Percentiles rank a stretch among this genome's conserved stretches.
Conservation (phyloP, 1,284 basidiomycete genomes). For the Cutaneotrichosporon cavernicola region DNA sequence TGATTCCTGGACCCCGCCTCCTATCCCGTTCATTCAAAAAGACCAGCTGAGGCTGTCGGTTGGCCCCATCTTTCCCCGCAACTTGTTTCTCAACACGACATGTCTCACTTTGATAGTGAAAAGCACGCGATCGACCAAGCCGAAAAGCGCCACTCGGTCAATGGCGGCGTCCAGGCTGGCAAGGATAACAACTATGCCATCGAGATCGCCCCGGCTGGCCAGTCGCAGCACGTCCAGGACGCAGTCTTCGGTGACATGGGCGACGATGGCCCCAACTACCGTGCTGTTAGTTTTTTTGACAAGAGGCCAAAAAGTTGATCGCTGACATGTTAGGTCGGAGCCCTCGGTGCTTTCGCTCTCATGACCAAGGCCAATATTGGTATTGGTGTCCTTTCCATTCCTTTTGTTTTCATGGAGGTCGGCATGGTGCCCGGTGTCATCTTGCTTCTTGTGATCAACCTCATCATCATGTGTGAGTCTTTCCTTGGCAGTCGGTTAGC, state of each 20-base stretch:
- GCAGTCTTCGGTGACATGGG: slow-evolving; percentile 39
- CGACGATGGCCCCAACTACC: slow-evolving; percentile 37
- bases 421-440: slow-evolving; percentile 43
- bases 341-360: slow-evolving; percentile 28
- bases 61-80: slow-evolving; percentile 5
- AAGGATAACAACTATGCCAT: slow-evolving; percentile 17
- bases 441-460: slow-evolving; percentile 36
- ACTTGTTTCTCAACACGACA: background rate
- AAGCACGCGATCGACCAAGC: background rate
- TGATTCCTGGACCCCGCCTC: background rate
- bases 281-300: no score
- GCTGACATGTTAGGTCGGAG: slow-evolving; percentile 21
- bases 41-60: background rate
- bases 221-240: slow-evolving; percentile 20
- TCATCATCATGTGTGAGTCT: slow-evolving; percentile 37
- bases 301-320: no score
- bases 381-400: slow-evolving; percentile 43
- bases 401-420: slow-evolving; percentile 36
- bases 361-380: slow-evolving; percentile 42
- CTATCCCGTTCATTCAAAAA: background rate
- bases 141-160: background rate
- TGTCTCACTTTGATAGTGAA: slow-evolving; percentile 4
- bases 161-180: background rate
- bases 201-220: slow-evolving; percentile 24
- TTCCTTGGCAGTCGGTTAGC: no score